Conservation (phyloP, 2,329 filamentous ascomycete species). For the Pseudofabraea citricarpa region DNA sequence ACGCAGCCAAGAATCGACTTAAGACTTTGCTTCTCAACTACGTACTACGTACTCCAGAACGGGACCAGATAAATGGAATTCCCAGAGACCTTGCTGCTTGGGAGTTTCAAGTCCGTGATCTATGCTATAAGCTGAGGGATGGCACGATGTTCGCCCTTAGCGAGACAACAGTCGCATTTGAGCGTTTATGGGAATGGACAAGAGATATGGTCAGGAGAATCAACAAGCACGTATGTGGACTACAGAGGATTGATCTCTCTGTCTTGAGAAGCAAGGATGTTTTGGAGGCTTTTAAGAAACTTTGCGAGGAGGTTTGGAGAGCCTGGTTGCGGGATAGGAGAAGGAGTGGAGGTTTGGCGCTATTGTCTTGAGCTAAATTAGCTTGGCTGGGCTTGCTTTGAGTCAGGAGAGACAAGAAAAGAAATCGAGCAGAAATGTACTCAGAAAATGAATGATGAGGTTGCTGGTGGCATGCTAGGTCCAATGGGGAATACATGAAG, state of each 20-base stretch:
- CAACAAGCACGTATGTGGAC: background rate
- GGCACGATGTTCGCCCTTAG: background rate
- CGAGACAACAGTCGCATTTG: background rate
- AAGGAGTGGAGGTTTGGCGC: too few species aligned
- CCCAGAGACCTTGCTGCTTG: constrained; percentile 4
- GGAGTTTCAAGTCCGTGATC: background rate
- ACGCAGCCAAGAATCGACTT: constrained; percentile 17
- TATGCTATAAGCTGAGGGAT: background rate
- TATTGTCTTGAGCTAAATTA: too few species aligned
- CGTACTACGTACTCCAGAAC: constrained; percentile 8
- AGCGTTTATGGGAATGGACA: background rate
- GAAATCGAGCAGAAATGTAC: too few species aligned
- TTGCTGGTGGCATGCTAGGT: too few species aligned
- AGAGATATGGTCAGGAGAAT: background rate
- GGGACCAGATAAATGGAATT: constrained; percentile 1
- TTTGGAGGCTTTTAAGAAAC: background rate
- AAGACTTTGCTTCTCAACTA: constrained; percentile 20
- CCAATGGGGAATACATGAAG: too few species aligned
- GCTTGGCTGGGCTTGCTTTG: too few species aligned
- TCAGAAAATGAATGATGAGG: too few species aligned
- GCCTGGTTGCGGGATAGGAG: background rate
- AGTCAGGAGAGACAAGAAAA: too few species aligned
- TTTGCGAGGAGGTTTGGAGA: background rate
- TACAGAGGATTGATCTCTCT: background rate
- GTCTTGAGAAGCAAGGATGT: background rate